These are phyloP conservation scores for Saccharomycopsis babjevae DNA, from an alignment of 805 yeast species.

Conservation along the genomic window DNA sequence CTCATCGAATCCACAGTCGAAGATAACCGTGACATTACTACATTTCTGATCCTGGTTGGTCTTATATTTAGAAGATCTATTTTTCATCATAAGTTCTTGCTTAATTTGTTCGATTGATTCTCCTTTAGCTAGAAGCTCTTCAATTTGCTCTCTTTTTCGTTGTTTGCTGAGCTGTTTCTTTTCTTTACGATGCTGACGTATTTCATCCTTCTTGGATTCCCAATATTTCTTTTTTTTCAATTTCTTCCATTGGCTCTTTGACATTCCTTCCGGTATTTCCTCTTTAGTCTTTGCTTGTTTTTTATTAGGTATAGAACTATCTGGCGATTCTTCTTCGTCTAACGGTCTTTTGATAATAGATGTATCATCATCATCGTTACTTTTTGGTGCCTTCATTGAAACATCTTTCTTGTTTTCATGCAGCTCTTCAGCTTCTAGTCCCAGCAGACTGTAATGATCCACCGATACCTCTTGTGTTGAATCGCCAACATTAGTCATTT, in stretches of 20 bases:
- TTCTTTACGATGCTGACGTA: constrained; percentile 40
- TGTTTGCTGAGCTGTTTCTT: constrained; percentile 40
- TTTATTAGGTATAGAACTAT: neutral
- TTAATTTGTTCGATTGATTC: constrained; percentile 27
- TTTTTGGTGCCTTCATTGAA: neutral
- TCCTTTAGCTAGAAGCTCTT: constrained; percentile 29
- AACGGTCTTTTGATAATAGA: neutral
- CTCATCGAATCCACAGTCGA: constrained; percentile 89
- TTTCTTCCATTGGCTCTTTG: constrained; percentile 77
- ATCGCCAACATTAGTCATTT: too few species aligned
- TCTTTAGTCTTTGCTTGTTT: neutral
- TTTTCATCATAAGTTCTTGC: constrained; percentile 27
- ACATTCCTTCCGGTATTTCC: constrained; percentile 75
- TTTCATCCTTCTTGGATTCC: constrained; percentile 57
- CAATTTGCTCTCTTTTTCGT: constrained; percentile 30
- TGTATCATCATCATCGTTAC: neutral
- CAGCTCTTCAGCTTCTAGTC: neutral
- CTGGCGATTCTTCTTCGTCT: neutral
- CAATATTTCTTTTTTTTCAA: constrained; percentile 46
- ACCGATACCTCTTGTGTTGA: too few species aligned
- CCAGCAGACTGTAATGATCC: neutral
- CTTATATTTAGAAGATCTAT: constrained; percentile 24
- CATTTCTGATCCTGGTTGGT: constrained; percentile 34
- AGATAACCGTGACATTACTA: constrained; percentile 45
- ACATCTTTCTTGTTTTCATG: neutral